Conservation (phyloP, 306 rosid species). For the Pyrus pyrifolia region DNA sequence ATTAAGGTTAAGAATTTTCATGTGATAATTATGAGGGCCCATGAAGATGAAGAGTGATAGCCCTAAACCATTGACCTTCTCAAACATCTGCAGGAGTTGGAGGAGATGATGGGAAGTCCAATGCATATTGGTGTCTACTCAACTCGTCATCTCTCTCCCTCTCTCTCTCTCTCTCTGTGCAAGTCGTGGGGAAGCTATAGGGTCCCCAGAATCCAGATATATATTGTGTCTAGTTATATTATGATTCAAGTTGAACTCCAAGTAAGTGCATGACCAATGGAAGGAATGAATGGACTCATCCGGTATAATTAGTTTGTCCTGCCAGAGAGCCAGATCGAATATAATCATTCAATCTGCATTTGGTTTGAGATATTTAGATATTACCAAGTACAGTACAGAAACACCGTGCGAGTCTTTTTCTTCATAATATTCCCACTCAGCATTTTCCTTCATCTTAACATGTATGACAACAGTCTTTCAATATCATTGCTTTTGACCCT, state of each 20-base stretch:
- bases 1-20: conserved; percentile 30
- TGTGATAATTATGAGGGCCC: conserved; percentile 48
- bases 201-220: conserved; percentile 28
- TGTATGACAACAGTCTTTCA: conserved; percentile 12
- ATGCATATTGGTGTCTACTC: conserved; percentile 1
- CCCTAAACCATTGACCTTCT: conserved; percentile 27
- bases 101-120: neutral
- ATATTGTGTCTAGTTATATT: conserved; percentile 14
- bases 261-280: conserved; percentile 32
- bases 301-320: conserved; percentile 32
- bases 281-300: conserved; percentile 37
- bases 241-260: conserved; percentile 27
- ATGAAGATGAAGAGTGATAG: conserved; percentile 30
- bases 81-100: conserved; percentile 11
- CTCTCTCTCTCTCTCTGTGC: neutral
- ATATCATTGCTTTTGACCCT: neutral
- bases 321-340: neutral
- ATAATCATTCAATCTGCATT: conserved; percentile 33
- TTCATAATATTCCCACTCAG: conserved; percentile 19
- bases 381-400: conserved; percentile 32
- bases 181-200: conserved; percentile 43
- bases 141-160: neutral
- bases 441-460: conserved; percentile 10
- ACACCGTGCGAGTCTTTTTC: conserved; percentile 24
- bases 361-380: neutral